Conservation (phyloP, 305 asterid species). For the Nicotiana rustica region DNA sequence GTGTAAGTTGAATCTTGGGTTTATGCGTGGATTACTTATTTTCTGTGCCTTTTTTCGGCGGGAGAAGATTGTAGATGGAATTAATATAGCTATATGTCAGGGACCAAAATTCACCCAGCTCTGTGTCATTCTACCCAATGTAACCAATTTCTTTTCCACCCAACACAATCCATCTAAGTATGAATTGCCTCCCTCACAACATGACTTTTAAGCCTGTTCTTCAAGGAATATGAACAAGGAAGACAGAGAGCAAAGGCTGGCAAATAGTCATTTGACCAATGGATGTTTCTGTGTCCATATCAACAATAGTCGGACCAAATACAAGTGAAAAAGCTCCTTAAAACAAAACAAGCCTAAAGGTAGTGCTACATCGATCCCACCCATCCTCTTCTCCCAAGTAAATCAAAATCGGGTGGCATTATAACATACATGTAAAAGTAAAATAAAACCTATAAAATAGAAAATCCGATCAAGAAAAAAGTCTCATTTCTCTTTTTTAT, state of each 20-base stretch:
- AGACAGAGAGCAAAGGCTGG: slow-evolving; percentile 28
- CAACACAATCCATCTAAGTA: slow-evolving; percentile 6
- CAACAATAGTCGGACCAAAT: neutral
- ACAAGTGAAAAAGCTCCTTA: slow-evolving; percentile 24
- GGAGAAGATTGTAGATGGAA: too few relatives aligned
- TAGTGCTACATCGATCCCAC: slow-evolving; percentile 21
- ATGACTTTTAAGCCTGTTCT: slow-evolving; percentile 10
- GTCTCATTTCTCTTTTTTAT: too few relatives aligned
- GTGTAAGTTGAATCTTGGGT: too few relatives aligned
- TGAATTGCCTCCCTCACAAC: slow-evolving; percentile 26
- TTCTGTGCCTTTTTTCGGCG: too few relatives aligned
- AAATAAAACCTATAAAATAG: too few relatives aligned
- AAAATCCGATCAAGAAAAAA: too few relatives aligned
- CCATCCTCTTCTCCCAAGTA: neutral
- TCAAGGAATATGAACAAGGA: slow-evolving; percentile 22
- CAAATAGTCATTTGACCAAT: slow-evolving; percentile 7
- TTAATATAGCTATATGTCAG: too few relatives aligned
- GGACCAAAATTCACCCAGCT: slow-evolving; percentile 3
- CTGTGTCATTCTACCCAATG: too few relatives aligned
- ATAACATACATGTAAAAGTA: neutral
- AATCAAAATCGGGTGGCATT: neutral
- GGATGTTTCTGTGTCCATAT: slow-evolving; percentile 13
- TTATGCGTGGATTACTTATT: too few relatives aligned
- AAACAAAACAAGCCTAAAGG: neutral
- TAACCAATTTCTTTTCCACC: slow-evolving; percentile 22